Evolutionary conservation across 495 filamentous ascomycete genomes (phyloP), one percentile per base, ranked within the genome.

Genomic region (Annulohypoxylon bovei): DNA sequence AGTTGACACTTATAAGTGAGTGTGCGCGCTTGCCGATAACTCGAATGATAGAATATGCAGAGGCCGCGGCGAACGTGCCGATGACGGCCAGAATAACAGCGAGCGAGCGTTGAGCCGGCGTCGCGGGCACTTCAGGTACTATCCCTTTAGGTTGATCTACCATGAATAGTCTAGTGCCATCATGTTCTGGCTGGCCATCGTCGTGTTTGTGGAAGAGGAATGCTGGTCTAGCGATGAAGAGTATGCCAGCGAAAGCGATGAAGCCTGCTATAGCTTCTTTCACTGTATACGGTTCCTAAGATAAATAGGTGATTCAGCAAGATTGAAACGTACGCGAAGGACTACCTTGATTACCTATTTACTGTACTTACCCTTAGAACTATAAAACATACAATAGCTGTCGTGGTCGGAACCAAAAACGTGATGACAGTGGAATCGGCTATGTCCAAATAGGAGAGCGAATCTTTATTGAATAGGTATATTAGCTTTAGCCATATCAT

Each of bases 391-490:
- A 88, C 86, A 70, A 89, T 91, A 69, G 91, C 90, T 9, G 90
- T 87, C 25, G 92, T 84, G n/a, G 90, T 89, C 0, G 93, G 93
- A 0, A 89, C 86, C 8, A 96, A 82, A 77, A 95, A 96, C 28
- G 91, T 90, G 61, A 96, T 88, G 0, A 94, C 91, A 0, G 91
- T 94, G 6, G 92, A 90, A 72, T 96, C 93, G 1, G 91, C 88
- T 0, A 96, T 84, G 8, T 92, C 89, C 12, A 96, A 85, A 73
- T 94, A 94, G 27, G 88, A 84, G 0, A 95, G 86, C 14, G 91
- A 93, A 72, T 92, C 89, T 89, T 40, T 3, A 12, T 54, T 14
- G 6, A 22, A 11, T 30, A n/a, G n/a, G n/a, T n/a, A 1, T 28
- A 33, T 68, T 23, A 57, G 42, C 46, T 22, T 16, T 32, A 2